A percentile compares a stretch with the other conserved stretches of the same genome.
Conservation (phyloP, 2,329 filamentous ascomycete genomes). For the Knoxdaviesia proteae region DNA sequence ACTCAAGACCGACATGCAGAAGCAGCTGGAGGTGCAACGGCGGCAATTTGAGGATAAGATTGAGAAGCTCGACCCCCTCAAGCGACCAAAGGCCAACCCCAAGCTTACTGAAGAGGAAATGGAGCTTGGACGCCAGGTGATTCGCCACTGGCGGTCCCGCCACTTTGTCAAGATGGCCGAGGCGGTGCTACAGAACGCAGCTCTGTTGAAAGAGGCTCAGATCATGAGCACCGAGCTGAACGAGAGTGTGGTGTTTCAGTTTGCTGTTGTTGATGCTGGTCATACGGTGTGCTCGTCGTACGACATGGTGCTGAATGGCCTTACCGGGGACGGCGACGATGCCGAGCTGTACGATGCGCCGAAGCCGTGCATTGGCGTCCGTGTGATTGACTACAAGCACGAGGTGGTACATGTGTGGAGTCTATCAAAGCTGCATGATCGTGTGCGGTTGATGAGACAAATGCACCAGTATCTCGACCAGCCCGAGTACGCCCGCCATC, state of each 20-base stretch:
- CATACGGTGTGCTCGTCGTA: slow-evolving; percentile 85
- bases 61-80: slow-evolving; percentile 49
- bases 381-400: slow-evolving; percentile 79
- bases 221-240: slow-evolving; percentile 95
- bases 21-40: slow-evolving; percentile 64
- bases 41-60: slow-evolving; percentile 70
- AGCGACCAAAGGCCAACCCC: slow-evolving; percentile 36
- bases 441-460: slow-evolving; percentile 82
- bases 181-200: slow-evolving; percentile 69
- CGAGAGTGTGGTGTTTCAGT: slow-evolving; percentile 85
- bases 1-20: slow-evolving; percentile 76
- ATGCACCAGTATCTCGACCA: slow-evolving; percentile 93
- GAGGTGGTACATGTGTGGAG: slow-evolving; percentile 84
- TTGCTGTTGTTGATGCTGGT: slow-evolving; percentile 73
- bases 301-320: slow-evolving; percentile 83
- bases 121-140: slow-evolving; percentile 41
- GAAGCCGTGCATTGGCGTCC: slow-evolving; percentile 79
- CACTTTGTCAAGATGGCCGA: slow-evolving; percentile 92
- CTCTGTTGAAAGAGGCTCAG: slow-evolving; percentile 81
- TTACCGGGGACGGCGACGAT: slow-evolving; percentile 69
- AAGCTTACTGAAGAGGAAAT: slow-evolving; percentile 54
- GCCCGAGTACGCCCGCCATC: slow-evolving; percentile 83
- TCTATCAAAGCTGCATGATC: slow-evolving; percentile 70
- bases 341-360: slow-evolving; percentile 56
- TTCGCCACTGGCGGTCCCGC: slow-evolving; percentile 60